Evolutionary conservation across 176 grass and related monocot genomes (phyloP).

Genomic region (Ananas comosus): DNA sequence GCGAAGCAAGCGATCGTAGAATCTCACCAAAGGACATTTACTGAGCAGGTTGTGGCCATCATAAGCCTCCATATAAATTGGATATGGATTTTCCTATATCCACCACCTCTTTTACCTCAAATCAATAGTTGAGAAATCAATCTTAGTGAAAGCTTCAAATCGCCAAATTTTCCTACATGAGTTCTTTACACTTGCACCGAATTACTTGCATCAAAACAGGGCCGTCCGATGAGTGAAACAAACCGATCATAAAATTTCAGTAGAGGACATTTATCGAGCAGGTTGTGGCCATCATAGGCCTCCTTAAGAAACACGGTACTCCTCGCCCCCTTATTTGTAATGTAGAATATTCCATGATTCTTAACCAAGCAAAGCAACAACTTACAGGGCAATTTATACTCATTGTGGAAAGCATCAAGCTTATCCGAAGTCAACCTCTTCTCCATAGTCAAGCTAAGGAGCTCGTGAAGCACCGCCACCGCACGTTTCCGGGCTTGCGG

Average conservation of each 20-base stretch:
- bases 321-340: slow-evolving; percentile 86
- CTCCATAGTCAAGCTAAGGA: slow-evolving; percentile 78
- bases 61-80: slow-evolving; percentile 50
- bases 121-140: too few species aligned
- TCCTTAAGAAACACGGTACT: slow-evolving; percentile 93
- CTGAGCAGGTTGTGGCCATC: slow-evolving; percentile 46
- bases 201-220: slow-evolving; percentile 28
- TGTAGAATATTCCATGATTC: slow-evolving; percentile 92
- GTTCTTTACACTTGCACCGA: not conserved
- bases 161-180: too few species aligned
- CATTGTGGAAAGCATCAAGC: slow-evolving; percentile 68
- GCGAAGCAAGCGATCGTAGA: slow-evolving; percentile 56
- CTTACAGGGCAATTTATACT: slow-evolving; percentile 60
- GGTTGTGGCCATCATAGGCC: slow-evolving; percentile 47
- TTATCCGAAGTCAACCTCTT: slow-evolving; percentile 75
- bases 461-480: slow-evolving; percentile 64
- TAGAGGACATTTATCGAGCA: slow-evolving; percentile 65
- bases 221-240: slow-evolving; percentile 50
- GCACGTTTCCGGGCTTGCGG: slow-evolving; percentile 65
- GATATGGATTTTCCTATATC: too few species aligned
- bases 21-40: slow-evolving; percentile 58
- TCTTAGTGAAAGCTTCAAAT: too few species aligned
- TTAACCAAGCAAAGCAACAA: slow-evolving; percentile 75
- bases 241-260: slow-evolving; percentile 62
- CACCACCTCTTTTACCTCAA: too few species aligned